Base-by-base conservation (phyloP, 192 early-diverging fungal species). In the Rhizoclosmatium sp. region DNA sequence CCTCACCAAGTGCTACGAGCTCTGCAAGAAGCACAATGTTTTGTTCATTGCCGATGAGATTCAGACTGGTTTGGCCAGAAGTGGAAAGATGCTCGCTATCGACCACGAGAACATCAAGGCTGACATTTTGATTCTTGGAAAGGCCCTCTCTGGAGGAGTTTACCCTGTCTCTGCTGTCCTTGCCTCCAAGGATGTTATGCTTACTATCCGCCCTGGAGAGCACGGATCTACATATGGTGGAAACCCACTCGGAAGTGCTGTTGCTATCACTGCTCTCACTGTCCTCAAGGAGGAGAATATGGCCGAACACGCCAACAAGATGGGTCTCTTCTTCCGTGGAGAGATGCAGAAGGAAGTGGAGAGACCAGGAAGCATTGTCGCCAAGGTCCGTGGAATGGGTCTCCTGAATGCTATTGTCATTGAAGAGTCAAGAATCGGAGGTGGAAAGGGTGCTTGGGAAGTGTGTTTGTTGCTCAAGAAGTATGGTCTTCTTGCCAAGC, bases 211-310 rank as follows among this genome's bases (percentile, higher is more conserved):
- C 60, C 84, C 87, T 45, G 87, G 87, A 59, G 96, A 99, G 87
- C 98, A 99, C 85, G 98, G 98, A 3, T 95, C 93, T 46, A 99
- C 98, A 19, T 99, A 97, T 80, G 98, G 98, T 58, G 97, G 97
- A 59, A 99, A 98, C 87, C 96, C 97, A 45, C 89, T 99, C 3
- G 98, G 95, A 19, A 94, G 91, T 74, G 96, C 98, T 3, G 95
- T 95, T 44, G 94, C 98, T 45, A 95, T 98, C 44, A 95, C 96
- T 23, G 96, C 98, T 21, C 91, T 99, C 42, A 90, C 95, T 71
- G 98, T 98, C 58, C 89, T 99, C 75, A 94, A 93, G 82, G 98
- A 99, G 59, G 98, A 99, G 83, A 91, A 93, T 23, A 82, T 99
- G 59, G 91, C 92, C 0, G 94, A 98, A 83, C 90, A 91, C 66